Evolutionary conservation across 140 eudicot genomes (phyloP).

Genomic region (Anethum foeniculum): DNA sequence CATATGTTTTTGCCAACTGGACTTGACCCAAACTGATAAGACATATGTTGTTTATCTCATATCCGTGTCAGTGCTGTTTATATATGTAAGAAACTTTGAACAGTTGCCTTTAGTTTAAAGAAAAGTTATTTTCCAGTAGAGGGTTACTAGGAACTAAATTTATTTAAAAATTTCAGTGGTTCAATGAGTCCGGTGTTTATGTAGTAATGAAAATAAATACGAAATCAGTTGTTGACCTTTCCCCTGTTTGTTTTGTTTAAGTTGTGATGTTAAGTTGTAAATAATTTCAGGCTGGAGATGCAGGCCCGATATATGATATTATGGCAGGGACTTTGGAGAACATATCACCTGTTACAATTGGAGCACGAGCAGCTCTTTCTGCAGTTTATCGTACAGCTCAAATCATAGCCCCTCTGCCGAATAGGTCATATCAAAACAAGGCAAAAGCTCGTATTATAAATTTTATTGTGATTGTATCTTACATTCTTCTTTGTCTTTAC

Average conservation of each 20-base stretch:
- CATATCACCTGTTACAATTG: slow-evolving; percentile 51
- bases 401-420: slow-evolving; percentile 80
- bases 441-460: slow-evolving; percentile 28
- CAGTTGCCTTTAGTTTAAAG: background rate
- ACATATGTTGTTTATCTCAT: background rate
- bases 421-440: slow-evolving; percentile 72
- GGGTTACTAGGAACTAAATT: background rate
- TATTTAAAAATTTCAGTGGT: background rate
- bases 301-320: slow-evolving; percentile 81
- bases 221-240: background rate
- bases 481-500: background rate
- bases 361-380: slow-evolving; percentile 74
- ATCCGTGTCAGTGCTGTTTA: background rate
- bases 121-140: background rate
- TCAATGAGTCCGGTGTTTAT: background rate
- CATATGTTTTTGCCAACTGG: background rate
- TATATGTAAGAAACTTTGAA: background rate
- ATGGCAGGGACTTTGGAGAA: slow-evolving; percentile 95
- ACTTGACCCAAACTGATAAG: background rate
- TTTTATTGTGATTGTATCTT: background rate
- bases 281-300: slow-evolving; percentile 83
- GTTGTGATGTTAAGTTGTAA: slow-evolving; percentile 1
- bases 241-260: background rate
- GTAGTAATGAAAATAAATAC: background rate
- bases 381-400: slow-evolving; percentile 93